Evolutionary conservation across 768 basidiomycete genomes (phyloP), one percentile per base, ranked within the genome.

Genomic region (Tricholoma terreum): DNA sequence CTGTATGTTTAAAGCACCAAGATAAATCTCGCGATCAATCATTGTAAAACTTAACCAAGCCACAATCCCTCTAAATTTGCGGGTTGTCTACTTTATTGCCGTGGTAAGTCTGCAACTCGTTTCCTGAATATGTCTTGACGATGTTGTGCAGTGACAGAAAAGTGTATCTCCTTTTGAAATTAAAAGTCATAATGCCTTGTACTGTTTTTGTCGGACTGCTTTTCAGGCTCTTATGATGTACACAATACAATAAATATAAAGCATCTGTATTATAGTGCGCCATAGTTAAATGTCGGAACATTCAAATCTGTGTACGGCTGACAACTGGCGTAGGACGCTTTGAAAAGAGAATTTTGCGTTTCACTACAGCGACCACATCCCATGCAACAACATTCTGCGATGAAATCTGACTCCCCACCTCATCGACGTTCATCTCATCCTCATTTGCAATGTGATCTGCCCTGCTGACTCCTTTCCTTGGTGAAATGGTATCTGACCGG

Each of bases 321-420:
- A 79, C 75, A 40, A 91, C 77, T 0, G 90, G 91, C 80, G 90
- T 90, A 0, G 90, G 92, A 42, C 92, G 75, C 66, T 90, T 93
- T 36, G 88, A 80, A 66, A 94, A 94, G 12, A 91, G 78, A 27
- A 94, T 84, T 67, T 94, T 94, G 60, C 84, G 82, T 72, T 84
- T 91, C 42, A 94, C 85, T 48, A 94, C 71, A 2, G 88, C 88
- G 9, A 82, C 69, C 24, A 90, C 75, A 43, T 84, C 77, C 85
- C 89, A 92, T 43, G 69, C 74, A 36, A 56, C 43, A 48, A 51
- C 36, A 6, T 51, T 50, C 45, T 50, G 51, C 9, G 50, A 63
- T 14, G 57, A 54, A 40, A 69, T 66, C 30, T 19, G 54, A 21
- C 40, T 54, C n/a, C 63, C 53, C 58, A 50, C 58, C 6, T 64